Base-by-base conservation (phyloP, 768 basidiomycete genomes). In the Pisolithus sp. region DNA sequence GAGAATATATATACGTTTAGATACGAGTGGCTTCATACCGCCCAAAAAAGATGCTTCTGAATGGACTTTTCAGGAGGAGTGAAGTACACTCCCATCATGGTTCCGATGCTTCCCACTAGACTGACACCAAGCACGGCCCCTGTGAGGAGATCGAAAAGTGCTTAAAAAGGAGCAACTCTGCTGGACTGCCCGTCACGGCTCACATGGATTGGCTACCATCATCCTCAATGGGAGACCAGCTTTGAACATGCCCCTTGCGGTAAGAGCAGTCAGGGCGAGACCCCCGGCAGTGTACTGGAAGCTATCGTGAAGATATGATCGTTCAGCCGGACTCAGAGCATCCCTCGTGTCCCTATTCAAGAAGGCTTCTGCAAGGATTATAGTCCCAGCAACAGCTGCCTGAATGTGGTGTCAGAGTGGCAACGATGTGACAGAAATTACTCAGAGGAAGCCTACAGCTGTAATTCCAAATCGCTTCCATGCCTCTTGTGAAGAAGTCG, bases 231-330 rank as follows among this genome's bases (percentile, higher is more conserved):
- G 80, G 44, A 78, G 62, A 2, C 89, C 84, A 50, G 79, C 79
- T 57, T 68, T 78, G 69, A 89, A 91, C 71, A 92, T 72, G 45
- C 80, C 71, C n/a, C 87, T 80, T 3, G 92, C 92, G n/a, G 81
- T 82, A 13, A 85, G 63, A 0, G 91, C 90, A 1, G 89, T 91
- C 34, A 92, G 66, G 2, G 73, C 73, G 23, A 94, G 79, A 1
- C 91, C 92, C 44, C 77, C 86, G 10, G 86, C 91, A 6, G 90
- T 89, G 59, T 91, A 93, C 61, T 80, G 82, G 76, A 91, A 93
- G 51, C 78, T 84, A 37, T 84, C 81, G 59, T 93, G 80, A 4
- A 93, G 73, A 61, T 86, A 80, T 10, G 78, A 78, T 51, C 75
- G 81, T 67, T 93, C 89, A 0, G 75, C 73, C 0, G 65, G 50